Evolutionary conservation across 2,329 filamentous ascomycete species (phyloP), one percentile per base, ranked within the genome.

Genomic region (Sarocladium strictum): DNA sequence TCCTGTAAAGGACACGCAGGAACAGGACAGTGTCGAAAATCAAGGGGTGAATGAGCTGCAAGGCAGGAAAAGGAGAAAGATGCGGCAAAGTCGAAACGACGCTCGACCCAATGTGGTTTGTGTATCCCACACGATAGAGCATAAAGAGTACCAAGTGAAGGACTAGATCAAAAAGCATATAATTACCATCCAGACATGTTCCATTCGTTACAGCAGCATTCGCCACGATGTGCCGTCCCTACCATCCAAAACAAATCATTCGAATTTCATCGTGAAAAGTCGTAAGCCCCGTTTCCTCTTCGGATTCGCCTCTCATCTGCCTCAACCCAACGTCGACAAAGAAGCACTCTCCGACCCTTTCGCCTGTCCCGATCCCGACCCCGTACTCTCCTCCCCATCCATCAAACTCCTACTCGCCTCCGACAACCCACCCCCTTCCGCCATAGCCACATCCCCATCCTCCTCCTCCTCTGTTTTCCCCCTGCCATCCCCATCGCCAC

Each of bases 1-100:
- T 96, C 52, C 79, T 86, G 67, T 94, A 74, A 73, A 33, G 21
- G 47, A 51, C 21, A n/a, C n/a, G n/a, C n/a, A n/a, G n/a, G 26
- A 14, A 17, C 24, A 19, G 4, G 38, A 23, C 17, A 21, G 21
- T 9, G 47, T 51, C 3, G 47, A n/a, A 47, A 4, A 11, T 3
- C 23, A 27, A 17, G 40, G 19, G 7, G 35, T 11, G 6, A 9
- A 23, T 14, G n/a, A 43, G 14, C 19, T 43, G 10, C 5, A 49
- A 29, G n/a, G 5, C 23, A 29, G 15, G 3, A 49, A 14, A 19
- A 32, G 37, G 17, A 40, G 37, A 15, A n/a, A 40, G 37, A 40
- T 7, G 17, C 17, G 6, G 15, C 6, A 19, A 19, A 15, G n/a
- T n/a, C n/a, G n/a, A n/a, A n/a, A n/a, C n/a, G n/a, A n/a, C n/a